These are phyloP conservation scores for Escovopsis sp. DNA, from an alignment of 2,329 filamentous ascomycete species.

Conservation along the genomic window DNA sequence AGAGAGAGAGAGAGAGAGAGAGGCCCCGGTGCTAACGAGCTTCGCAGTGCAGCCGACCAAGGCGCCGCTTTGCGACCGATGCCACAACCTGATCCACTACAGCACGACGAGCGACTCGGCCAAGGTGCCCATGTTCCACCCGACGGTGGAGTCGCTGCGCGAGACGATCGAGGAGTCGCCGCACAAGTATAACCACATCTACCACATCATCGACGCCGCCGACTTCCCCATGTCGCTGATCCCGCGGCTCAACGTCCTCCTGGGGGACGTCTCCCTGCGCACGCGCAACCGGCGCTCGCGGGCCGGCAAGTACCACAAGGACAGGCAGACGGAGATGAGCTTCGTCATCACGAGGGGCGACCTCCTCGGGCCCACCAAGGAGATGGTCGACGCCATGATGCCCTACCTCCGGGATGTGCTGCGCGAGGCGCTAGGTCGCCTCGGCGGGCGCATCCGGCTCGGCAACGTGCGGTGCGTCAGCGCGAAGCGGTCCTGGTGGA, in stretches of 20 bases:
- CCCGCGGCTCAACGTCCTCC: slow-evolving; percentile 54
- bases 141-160: slow-evolving; percentile 64
- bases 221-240: slow-evolving; percentile 94
- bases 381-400: slow-evolving; percentile 75
- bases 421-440: slow-evolving; percentile 56
- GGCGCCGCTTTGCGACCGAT: slow-evolving; percentile 67
- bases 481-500: slow-evolving; percentile 82
- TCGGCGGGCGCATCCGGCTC: slow-evolving; percentile 57
- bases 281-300: slow-evolving; percentile 68
- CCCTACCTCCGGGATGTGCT: slow-evolving; percentile 68
- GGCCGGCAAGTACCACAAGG: slow-evolving; percentile 47
- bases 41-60: slow-evolving; percentile 12
- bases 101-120: slow-evolving; percentile 35
- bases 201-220: slow-evolving; percentile 87
- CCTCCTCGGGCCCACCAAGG: slow-evolving; percentile 67
- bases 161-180: slow-evolving; percentile 81
- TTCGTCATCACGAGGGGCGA: slow-evolving; percentile 88
- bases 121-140: slow-evolving; percentile 56
- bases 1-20: no score
- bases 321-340: slow-evolving; percentile 62
- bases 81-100: slow-evolving; percentile 70
- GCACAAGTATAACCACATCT: slow-evolving; percentile 83
- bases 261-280: slow-evolving; percentile 60
- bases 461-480: slow-evolving; percentile 83
- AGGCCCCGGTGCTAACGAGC: slow-evolving; percentile 1